A percentile compares a stretch with the other conserved stretches of the same genome.
phyloP scores from a whole-genome alignment of 139 green algal species.

The Micromonas pusilla region DNA sequence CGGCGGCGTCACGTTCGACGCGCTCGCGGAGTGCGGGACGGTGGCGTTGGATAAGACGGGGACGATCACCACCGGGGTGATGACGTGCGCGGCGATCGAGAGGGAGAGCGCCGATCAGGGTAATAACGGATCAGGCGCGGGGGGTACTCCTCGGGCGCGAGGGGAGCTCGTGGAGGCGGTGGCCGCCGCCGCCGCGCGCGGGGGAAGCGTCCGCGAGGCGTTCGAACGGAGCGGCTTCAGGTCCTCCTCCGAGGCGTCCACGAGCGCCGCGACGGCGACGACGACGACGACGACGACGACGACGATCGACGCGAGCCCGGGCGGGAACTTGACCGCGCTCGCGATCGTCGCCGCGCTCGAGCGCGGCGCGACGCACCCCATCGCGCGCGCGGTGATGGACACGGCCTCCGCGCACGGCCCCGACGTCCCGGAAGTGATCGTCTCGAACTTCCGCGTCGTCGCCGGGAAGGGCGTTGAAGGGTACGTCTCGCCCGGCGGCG shows the following conservation, averaged over 20 bases:
- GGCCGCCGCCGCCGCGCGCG: too few relatives aligned
- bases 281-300: too few relatives aligned
- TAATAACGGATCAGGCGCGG: neutral
- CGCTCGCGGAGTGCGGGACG: constrained; percentile 15
- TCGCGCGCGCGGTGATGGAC: constrained; percentile 12
- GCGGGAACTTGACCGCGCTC: constrained; percentile 29
- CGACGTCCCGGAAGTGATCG: constrained; percentile 22
- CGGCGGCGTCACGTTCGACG: constrained; percentile 25
- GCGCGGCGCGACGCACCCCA: constrained; percentile 24
- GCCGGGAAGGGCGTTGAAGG: constrained; percentile 35
- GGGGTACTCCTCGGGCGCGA: neutral
- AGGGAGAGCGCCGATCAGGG: neutral
- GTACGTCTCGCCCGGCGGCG: constrained; percentile 10
- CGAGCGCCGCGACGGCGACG: too few relatives aligned
- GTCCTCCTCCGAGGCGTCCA: too few relatives aligned
- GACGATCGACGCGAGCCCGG: too few relatives aligned
- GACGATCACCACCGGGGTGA: constrained; percentile 26
- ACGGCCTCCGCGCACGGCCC: neutral
- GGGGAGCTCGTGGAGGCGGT: neutral
- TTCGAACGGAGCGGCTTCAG: too few relatives aligned
- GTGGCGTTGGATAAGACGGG: constrained; percentile 35
- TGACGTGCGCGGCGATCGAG: neutral
- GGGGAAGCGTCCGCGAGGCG: too few relatives aligned
- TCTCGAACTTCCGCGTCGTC: constrained; percentile 25
- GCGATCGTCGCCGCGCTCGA: constrained; percentile 41